Evolutionary conservation across 2,329 filamentous ascomycete genomes (phyloP).

Genomic region (Exophiala mesophila): DNA sequence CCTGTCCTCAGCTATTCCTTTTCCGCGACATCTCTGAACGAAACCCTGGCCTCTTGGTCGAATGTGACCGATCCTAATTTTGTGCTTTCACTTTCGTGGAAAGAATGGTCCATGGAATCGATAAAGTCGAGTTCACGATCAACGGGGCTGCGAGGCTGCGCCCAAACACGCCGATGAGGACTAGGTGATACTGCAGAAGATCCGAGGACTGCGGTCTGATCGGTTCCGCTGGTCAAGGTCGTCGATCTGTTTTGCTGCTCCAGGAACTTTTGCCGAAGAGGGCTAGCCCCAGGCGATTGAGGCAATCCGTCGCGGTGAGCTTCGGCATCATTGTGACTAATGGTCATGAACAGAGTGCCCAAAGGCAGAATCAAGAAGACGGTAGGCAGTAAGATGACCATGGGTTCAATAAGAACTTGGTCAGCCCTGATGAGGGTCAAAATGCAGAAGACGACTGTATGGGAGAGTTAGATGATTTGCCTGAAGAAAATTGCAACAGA

Average conservation of each 20-base stretch:
- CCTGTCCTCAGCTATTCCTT: too few relatives aligned
- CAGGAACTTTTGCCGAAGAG: background rate
- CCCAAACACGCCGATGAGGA: background rate
- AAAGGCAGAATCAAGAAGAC: slow-evolving; percentile 20
- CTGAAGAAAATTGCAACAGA: background rate
- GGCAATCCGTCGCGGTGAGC: background rate
- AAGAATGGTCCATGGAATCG: background rate
- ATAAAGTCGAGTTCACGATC: background rate
- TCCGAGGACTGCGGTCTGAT: background rate
- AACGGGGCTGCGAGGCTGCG: background rate
- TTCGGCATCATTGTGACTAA: slow-evolving; percentile 7
- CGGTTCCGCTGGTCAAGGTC: background rate
- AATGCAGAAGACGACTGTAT: slow-evolving; percentile 22
- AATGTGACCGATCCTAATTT: too few relatives aligned
- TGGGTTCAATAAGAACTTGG: slow-evolving; percentile 6
- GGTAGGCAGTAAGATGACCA: slow-evolving; percentile 16
- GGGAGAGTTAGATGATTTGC: background rate
- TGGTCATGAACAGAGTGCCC: slow-evolving; percentile 22
- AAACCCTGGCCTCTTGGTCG: too few relatives aligned
- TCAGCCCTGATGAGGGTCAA: slow-evolving; percentile 10
- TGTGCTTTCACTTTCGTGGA: too few relatives aligned
- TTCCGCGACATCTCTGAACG: too few relatives aligned
- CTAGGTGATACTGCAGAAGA: too few relatives aligned
- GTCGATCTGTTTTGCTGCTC: background rate
- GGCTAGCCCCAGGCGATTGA: background rate